Conservation (phyloP, 78 protist species). For the Mastigamoeba balamuthi region DNA sequence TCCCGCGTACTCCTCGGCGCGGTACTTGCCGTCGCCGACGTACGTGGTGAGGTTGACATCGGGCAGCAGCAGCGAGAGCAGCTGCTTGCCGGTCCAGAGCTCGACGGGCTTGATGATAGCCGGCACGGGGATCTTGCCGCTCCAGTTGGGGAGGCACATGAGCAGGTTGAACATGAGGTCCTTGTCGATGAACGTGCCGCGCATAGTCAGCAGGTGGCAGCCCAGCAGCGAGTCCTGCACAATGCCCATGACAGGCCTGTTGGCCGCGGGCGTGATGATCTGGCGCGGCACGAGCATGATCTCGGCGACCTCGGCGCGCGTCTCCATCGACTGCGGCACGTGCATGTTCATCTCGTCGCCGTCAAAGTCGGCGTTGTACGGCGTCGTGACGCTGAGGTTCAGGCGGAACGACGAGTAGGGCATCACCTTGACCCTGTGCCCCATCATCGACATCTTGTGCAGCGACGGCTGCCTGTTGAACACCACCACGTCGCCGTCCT, state of each 20-base stretch:
- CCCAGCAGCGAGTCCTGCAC: constrained; percentile 97
- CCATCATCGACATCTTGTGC: constrained; percentile 99
- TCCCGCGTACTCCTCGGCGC: constrained; percentile 14
- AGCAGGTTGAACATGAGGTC: constrained; percentile 84
- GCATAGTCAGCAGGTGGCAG: constrained; percentile 62
- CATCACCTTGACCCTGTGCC: constrained; percentile 88
- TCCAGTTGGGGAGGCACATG: constrained; percentile 85
- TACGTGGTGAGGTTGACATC: constrained; percentile 41
- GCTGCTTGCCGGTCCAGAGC: constrained; percentile 99
- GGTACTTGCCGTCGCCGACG: constrained; percentile 28
- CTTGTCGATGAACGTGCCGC: constrained; percentile 82
- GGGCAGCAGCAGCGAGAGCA: constrained; percentile 80
- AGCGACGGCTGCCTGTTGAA: constrained; percentile 99
- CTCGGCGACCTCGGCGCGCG: constrained; percentile 87
- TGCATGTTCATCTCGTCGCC: constrained; percentile 99
- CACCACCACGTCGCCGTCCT: constrained; percentile 90
- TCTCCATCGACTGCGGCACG: constrained; percentile 89
- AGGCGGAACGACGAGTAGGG: constrained; percentile 97
- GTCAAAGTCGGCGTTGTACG: constrained; percentile 99
- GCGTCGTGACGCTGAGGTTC: constrained; percentile 94
- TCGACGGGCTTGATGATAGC: constrained; percentile 95
- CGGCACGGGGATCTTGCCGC: constrained; percentile 92
- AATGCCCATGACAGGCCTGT: constrained; percentile 98
- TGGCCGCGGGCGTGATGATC: constrained; percentile 94
- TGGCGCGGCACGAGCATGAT: constrained; percentile 95